These are phyloP conservation scores for Ophiostoma tasmaniense DNA, from an alignment of 2,329 filamentous ascomycete species.

Conservation along the genomic window DNA sequence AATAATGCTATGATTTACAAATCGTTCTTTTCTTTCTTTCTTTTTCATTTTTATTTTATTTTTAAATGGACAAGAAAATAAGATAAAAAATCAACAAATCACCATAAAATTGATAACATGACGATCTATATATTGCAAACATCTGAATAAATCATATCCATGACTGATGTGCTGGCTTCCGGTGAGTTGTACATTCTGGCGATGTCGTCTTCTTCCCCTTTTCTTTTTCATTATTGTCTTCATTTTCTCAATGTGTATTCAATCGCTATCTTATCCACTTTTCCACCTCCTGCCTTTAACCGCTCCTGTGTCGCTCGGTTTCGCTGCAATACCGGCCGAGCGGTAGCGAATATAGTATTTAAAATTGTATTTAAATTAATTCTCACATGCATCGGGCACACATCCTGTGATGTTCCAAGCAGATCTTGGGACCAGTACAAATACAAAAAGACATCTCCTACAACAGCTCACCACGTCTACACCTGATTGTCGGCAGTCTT, in stretches of 20 bases:
- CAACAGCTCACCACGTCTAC: neutral
- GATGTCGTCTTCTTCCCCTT: too few species aligned
- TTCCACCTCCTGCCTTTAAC: neutral
- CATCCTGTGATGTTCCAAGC: neutral
- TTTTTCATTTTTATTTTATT: too few species aligned
- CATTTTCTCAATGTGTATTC: neutral
- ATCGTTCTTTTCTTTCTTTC: too few species aligned
- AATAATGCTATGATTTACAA: too few species aligned
- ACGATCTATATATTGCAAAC: too few species aligned
- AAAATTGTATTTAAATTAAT: neutral
- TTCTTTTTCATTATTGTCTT: neutral
- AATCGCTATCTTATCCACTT: neutral
- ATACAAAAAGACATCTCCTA: neutral
- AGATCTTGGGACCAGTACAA: too few species aligned
- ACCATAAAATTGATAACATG: too few species aligned
- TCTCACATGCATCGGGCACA: neutral
- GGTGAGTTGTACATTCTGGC: neutral
- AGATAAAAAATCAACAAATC: too few species aligned
- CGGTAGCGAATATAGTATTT: neutral
- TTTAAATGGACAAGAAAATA: too few species aligned
- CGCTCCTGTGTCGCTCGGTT: neutral
- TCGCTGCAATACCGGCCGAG: neutral
- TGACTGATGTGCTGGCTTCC: neutral
- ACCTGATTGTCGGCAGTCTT: neutral
- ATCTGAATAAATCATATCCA: too few species aligned